Percentiles rank a stretch among this genome's conserved stretches.
Evolutionary conservation across 129 eudicot genomes (phyloP).

Genomic region (Chrysanthemum lavandulifolium): DNA sequence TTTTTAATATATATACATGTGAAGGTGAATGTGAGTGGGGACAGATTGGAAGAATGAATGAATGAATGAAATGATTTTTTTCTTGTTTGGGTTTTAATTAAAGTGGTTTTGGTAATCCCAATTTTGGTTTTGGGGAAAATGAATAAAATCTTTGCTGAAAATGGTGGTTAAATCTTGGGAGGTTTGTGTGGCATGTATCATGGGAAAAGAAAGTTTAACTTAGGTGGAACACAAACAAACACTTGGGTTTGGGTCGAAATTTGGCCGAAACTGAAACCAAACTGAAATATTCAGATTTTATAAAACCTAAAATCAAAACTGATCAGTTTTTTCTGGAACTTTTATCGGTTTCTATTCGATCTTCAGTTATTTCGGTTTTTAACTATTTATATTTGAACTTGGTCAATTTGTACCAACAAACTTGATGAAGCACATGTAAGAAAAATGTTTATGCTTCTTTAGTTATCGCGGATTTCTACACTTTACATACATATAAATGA

Average conservation of each 20-base stretch:
- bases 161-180: conserved; percentile 15
- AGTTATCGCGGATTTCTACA: too few relatives aligned
- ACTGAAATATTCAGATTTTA: too few relatives aligned
- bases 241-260: neutral
- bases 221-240: conserved; percentile 15
- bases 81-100: conserved; percentile 15
- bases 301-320: too few relatives aligned
- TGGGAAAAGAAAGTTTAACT: neutral
- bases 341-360: too few relatives aligned
- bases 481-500: too few relatives aligned
- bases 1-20: neutral
- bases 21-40: conserved; percentile 27
- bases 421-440: too few relatives aligned
- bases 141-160: conserved; percentile 24
- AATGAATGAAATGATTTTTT: too few relatives aligned
- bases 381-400: too few relatives aligned
- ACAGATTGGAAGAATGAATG: conserved; percentile 30
- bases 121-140: conserved; percentile 25
- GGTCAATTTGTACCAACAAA: too few relatives aligned
- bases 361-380: too few relatives aligned
- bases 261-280: too few relatives aligned
- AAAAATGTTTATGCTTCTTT: neutral
- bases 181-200: conserved; percentile 22
- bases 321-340: too few relatives aligned
- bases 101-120: conserved; percentile 36